Percentiles rank a stretch among this genome's conserved stretches.
phyloP scores from a whole-genome alignment of 805 yeast genomes.

The Candida incommunis region DNA sequence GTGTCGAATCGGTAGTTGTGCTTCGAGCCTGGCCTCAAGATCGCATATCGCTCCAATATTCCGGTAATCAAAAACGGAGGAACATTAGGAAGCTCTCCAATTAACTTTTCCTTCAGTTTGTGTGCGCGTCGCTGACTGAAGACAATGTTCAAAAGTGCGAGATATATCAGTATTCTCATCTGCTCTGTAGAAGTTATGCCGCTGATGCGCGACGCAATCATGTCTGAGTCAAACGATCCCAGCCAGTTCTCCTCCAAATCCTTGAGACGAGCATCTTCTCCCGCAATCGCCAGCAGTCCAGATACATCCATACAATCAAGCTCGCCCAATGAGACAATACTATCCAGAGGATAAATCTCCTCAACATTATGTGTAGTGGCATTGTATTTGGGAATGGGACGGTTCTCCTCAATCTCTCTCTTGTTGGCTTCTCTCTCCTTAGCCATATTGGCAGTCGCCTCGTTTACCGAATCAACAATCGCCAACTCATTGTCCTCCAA shows the following conservation, averaged over 20 bases:
- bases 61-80: neutral
- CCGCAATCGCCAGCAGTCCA: neutral
- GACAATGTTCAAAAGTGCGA: neutral
- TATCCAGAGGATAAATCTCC: neutral
- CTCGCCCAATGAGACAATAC: neutral
- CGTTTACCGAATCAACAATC: neutral
- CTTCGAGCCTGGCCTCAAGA: neutral
- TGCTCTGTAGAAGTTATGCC: neutral
- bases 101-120: neutral
- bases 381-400: neutral
- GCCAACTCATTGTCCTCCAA: neutral
- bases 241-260: neutral
- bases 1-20: neutral
- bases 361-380: neutral
- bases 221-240: neutral
- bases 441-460: neutral
- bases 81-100: neutral
- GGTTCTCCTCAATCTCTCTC: slow-evolving; percentile 1
- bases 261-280: neutral
- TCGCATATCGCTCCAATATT: neutral
- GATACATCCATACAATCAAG: neutral
- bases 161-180: neutral
- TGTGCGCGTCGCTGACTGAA: neutral
- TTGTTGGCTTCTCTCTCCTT: neutral
- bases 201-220: neutral